phyloP scores from a whole-genome alignment of 768 basidiomycete species.

The Lentinula guzmanii region DNA sequence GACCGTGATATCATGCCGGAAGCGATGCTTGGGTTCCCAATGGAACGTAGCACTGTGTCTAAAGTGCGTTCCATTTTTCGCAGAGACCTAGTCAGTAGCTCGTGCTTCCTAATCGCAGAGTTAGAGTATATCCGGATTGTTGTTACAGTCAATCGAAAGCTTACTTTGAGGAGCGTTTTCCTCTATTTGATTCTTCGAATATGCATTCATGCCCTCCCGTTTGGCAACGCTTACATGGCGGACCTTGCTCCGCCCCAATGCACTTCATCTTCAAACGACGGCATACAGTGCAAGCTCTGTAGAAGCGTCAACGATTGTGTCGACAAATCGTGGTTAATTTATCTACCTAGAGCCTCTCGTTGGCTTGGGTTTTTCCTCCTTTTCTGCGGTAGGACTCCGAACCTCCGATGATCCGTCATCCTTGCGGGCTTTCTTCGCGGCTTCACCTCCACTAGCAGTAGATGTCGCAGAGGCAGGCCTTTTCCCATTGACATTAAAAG shows the following conservation, averaged over 20 bases:
- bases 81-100: slow-evolving; percentile 72
- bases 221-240: slow-evolving; percentile 84
- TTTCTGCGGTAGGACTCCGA: slow-evolving; percentile 49
- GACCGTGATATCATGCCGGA: slow-evolving; percentile 80
- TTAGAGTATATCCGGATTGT: slow-evolving; percentile 12
- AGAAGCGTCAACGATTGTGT: slow-evolving; percentile 9
- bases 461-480: slow-evolving; percentile 51
- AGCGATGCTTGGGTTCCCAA: slow-evolving; percentile 76
- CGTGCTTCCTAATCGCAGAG: slow-evolving; percentile 62
- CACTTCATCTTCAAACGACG: slow-evolving; percentile 93
- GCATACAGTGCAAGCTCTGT: slow-evolving; percentile 87
- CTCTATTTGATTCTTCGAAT: slow-evolving; percentile 95
- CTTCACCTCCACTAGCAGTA: slow-evolving; percentile 29
- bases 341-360: slow-evolving; percentile 80
- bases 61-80: slow-evolving; percentile 90
- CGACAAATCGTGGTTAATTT: background rate
- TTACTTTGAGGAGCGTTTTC: slow-evolving; percentile 83
- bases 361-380: slow-evolving; percentile 76
- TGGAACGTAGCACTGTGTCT: slow-evolving; percentile 86
- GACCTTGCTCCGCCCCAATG: slow-evolving; percentile 84
- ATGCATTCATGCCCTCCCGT: slow-evolving; percentile 84
- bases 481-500: slow-evolving; percentile 56
- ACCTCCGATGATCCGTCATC: slow-evolving; percentile 49
- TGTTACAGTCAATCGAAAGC: slow-evolving; percentile 13
- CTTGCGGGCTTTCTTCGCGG: slow-evolving; percentile 55